Conservation (phyloP, 2,329 filamentous ascomycete genomes). For the Dactylellina parvicollis region DNA sequence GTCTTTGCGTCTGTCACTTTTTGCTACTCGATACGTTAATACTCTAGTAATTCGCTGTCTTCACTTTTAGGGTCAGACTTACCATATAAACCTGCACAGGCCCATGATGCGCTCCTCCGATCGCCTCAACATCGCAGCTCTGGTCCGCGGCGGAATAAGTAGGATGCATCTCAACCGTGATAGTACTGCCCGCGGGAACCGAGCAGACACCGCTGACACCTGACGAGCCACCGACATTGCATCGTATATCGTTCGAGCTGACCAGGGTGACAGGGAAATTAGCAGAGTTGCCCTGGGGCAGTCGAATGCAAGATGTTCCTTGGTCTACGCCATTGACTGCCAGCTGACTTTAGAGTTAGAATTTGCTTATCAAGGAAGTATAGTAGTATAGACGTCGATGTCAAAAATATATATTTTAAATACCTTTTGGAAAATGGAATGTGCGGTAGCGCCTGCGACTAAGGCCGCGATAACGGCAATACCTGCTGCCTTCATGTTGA, state of each 20-base stretch:
- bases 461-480: conserved; percentile 25
- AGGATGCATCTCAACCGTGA: conserved; percentile 71
- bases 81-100: conserved; percentile 67
- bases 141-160: conserved; percentile 63
- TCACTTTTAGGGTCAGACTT: too few relatives aligned
- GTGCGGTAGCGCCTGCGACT: conserved; percentile 22
- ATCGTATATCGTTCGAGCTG: conserved; percentile 65
- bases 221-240: conserved; percentile 63
- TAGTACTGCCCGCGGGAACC: conserved; percentile 63
- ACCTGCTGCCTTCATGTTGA: conserved; percentile 33
- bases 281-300: conserved; percentile 61
- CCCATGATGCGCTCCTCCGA: conserved; percentile 68
- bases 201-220: conserved; percentile 63
- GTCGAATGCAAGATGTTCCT: conserved; percentile 65
- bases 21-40: too few relatives aligned
- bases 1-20: conserved; percentile 65
- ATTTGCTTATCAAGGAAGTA: too few relatives aligned
- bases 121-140: conserved; percentile 64
- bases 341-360: conserved; percentile 59
- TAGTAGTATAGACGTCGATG: too few relatives aligned
- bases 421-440: conserved; percentile 45
- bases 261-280: conserved; percentile 68
- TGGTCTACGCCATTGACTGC: conserved; percentile 65
- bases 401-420: background rate
- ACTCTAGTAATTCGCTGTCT: too few relatives aligned